A percentile compares a stretch with the other conserved stretches of the same genome.
phyloP scores from a whole-genome alignment of 2,329 filamentous ascomycete genomes.

The Dendrostoma leiphaemia region DNA sequence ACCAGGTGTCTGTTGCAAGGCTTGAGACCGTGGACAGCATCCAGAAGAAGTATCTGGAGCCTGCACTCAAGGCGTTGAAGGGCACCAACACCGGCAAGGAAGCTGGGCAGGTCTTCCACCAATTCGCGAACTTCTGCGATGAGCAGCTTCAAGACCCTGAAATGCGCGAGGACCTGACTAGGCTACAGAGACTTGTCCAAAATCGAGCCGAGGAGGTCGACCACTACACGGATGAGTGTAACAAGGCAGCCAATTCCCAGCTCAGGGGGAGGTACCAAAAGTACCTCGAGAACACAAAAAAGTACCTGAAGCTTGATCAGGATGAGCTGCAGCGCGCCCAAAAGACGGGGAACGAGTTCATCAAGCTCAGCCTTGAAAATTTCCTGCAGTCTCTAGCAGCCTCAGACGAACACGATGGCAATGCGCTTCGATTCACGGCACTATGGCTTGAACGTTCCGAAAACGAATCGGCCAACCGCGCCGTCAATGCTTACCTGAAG shows the following conservation, averaged over 20 bases:
- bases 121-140: constrained; percentile 94
- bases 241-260: constrained; percentile 37
- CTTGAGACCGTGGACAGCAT: constrained; percentile 90
- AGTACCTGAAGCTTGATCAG: constrained; percentile 88
- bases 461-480: constrained; percentile 72
- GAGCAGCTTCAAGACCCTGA: constrained; percentile 87
- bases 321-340: constrained; percentile 79
- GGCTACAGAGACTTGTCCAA: constrained; percentile 75
- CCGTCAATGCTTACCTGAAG: constrained; percentile 67
- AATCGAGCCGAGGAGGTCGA: constrained; percentile 78
- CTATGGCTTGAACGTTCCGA: constrained; percentile 88
- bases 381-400: constrained; percentile 83
- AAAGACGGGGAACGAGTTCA: constrained; percentile 74
- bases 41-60: constrained; percentile 79
- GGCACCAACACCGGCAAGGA: constrained; percentile 66
- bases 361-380: constrained; percentile 88
- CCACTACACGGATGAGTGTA: constrained; percentile 9
- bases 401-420: constrained; percentile 85
- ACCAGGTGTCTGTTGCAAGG: constrained; percentile 84
- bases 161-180: constrained; percentile 77
- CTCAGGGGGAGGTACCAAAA: constrained; percentile 63
- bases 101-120: constrained; percentile 86
- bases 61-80: constrained; percentile 78
- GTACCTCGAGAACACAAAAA: constrained; percentile 70
- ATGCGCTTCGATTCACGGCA: constrained; percentile 87